Evolutionary conservation across 2,329 filamentous ascomycete genomes (phyloP).

Genomic region (Colletotrichum zoysiae): DNA sequence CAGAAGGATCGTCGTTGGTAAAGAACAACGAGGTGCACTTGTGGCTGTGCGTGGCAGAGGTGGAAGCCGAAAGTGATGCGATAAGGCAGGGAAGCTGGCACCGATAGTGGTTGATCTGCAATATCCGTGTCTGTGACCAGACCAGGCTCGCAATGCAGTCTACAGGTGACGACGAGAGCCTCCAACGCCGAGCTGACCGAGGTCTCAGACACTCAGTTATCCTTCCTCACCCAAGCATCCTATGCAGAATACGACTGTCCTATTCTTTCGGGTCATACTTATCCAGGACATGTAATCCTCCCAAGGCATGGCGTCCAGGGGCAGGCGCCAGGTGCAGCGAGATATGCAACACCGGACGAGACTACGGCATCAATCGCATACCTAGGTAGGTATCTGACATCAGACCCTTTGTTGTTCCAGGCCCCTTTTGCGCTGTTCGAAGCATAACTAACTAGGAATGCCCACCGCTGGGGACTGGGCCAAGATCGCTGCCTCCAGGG

Average conservation of each 20-base stretch:
- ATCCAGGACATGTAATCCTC: conserved; percentile 15
- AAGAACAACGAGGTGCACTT: not conserved
- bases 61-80: conserved; percentile 14
- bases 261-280: not conserved
- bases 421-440: conserved; percentile 36
- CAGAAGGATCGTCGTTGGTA: not conserved
- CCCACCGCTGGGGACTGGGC: conserved; percentile 11
- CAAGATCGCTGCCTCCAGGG: conserved; percentile 34
- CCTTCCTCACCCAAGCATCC: not conserved
- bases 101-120: conserved; percentile 20
- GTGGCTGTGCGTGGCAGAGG: conserved; percentile 3
- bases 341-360: not conserved
- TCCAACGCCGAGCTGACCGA: conserved; percentile 33
- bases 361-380: not conserved
- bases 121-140: conserved; percentile 4
- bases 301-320: not conserved
- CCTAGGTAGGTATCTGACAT: conserved; percentile 11
- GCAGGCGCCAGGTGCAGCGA: not conserved
- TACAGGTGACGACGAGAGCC: conserved; percentile 18
- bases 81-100: conserved; percentile 19
- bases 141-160: conserved; percentile 2
- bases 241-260: not conserved
- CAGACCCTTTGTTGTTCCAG: conserved; percentile 25
- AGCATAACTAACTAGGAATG: conserved; percentile 19
- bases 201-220: conserved; percentile 8